phyloP scores from a whole-genome alignment of 805 yeast genomes.

The Huiozyma naganishii region DNA sequence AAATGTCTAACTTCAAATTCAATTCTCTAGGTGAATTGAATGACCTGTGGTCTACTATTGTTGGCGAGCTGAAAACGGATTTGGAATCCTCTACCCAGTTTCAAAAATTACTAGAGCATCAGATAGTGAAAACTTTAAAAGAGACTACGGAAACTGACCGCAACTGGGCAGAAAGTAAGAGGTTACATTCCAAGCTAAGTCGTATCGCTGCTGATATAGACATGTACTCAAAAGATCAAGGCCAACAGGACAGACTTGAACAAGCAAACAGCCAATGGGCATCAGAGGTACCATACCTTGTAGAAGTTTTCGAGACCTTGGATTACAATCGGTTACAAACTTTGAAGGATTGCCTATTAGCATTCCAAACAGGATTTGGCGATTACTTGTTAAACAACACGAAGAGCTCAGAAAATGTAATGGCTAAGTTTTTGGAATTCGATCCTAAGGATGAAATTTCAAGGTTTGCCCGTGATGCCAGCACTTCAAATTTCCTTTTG shows the following conservation, averaged over 20 bases:
- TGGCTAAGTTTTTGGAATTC: slow-evolving; percentile 55
- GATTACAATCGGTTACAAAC: slow-evolving; percentile 53
- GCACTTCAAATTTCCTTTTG: slow-evolving; percentile 16
- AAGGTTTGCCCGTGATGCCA: slow-evolving; percentile 39
- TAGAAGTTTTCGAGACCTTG: slow-evolving; percentile 62
- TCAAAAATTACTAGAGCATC: slow-evolving; percentile 37
- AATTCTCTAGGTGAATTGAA: slow-evolving; percentile 38
- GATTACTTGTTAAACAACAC: slow-evolving; percentile 40
- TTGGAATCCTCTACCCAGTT: slow-evolving; percentile 40
- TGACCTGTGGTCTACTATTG: slow-evolving; percentile 35
- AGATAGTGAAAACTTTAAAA: slow-evolving; percentile 44
- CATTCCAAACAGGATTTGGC: slow-evolving; percentile 49
- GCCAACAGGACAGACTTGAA: slow-evolving; percentile 32
- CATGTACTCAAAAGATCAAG: slow-evolving; percentile 28
- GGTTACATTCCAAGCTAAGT: slow-evolving; percentile 32
- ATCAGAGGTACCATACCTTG: slow-evolving; percentile 63
- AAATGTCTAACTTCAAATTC: slow-evolving; percentile 37
- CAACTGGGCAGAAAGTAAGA: slow-evolving; percentile 45
- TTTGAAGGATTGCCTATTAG: slow-evolving; percentile 55
- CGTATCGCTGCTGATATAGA: slow-evolving; percentile 35
- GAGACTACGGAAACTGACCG: slow-evolving; percentile 43
- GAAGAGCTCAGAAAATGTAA: slow-evolving; percentile 47
- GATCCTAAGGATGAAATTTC: slow-evolving; percentile 50
- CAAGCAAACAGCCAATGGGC: slow-evolving; percentile 58
- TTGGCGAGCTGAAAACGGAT: slow-evolving; percentile 35